Percentiles rank a stretch among this genome's conserved stretches.
These are phyloP conservation scores for Buddleja alternifolia DNA, from an alignment of 257 asterid genomes.

Conservation along the genomic window DNA sequence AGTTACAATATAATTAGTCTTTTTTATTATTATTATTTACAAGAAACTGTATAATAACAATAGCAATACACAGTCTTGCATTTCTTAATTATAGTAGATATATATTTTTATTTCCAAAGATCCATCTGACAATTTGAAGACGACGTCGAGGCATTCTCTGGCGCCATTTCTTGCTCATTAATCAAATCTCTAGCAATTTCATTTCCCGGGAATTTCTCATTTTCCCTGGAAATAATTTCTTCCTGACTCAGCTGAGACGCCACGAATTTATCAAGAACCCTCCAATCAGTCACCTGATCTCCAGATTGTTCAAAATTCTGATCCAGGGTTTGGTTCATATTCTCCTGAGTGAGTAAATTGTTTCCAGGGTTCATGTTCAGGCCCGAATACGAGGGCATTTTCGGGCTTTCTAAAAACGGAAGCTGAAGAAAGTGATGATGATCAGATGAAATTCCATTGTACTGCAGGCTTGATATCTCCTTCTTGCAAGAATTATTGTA, in stretches of 20 bases:
- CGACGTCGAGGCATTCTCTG: conserved; percentile 51
- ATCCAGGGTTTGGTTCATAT: conserved; percentile 35
- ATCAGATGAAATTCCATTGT: conserved; percentile 39
- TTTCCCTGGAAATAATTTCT: conserved; percentile 46
- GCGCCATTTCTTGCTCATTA: conserved; percentile 47
- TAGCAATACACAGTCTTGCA: conserved; percentile 29
- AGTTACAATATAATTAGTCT: conserved; percentile 36
- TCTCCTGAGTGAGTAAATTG: conserved; percentile 26
- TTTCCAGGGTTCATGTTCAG: conserved; percentile 29
- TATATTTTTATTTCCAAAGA: conserved; percentile 52
- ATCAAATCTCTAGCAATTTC: conserved; percentile 36
- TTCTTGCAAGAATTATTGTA: conserved; percentile 55
- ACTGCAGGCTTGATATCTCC: conserved; percentile 47
- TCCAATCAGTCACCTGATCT: conserved; percentile 78
- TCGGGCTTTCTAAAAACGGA: conserved; percentile 68
- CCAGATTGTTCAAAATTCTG: conserved; percentile 36
- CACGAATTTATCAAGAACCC: conserved; percentile 81
- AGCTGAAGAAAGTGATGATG: conserved; percentile 58
- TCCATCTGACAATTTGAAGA: conserved; percentile 58
- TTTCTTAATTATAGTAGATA: no score
- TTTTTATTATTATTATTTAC: conserved; percentile 38
- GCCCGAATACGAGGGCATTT: conserved; percentile 34
- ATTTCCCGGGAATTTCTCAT: conserved; percentile 32
- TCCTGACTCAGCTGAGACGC: conserved; percentile 89
- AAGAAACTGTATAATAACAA: conserved; percentile 29